Evolutionary conservation across 148 eudicot species (phyloP).

Genomic region (Diospyros lotus): DNA sequence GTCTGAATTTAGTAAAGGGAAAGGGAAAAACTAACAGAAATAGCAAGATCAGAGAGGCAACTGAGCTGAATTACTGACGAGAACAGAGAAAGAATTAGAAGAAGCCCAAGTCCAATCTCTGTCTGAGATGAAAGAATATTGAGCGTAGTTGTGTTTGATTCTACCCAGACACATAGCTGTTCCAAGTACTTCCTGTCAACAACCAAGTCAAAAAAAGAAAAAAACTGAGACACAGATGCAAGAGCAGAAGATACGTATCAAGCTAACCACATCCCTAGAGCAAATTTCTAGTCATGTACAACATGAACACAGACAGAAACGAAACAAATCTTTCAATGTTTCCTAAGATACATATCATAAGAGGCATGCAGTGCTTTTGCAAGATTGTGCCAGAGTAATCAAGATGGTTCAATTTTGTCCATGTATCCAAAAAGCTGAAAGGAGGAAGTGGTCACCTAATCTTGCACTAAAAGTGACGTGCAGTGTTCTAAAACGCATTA

Average conservation of each 20-base stretch:
- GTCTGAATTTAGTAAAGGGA: background rate
- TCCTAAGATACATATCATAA: background rate
- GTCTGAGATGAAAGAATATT: constrained; percentile 88
- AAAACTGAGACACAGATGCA: background rate
- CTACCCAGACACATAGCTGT: constrained; percentile 94
- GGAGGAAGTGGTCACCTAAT: too few relatives aligned
- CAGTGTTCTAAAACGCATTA: too few relatives aligned
- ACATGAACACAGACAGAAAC: background rate
- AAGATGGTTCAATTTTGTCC: background rate
- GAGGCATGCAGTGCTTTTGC: background rate
- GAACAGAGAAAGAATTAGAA: constrained; percentile 68
- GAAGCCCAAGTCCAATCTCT: constrained; percentile 94
- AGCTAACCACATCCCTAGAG: background rate
- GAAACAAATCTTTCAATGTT: background rate
- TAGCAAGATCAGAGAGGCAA: background rate
- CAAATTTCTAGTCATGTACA: background rate
- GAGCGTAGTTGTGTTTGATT: constrained; percentile 80
- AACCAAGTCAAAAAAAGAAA: background rate
- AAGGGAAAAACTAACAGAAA: background rate
- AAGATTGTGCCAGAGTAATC: background rate
- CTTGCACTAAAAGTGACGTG: too few relatives aligned
- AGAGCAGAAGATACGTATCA: background rate
- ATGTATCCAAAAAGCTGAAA: background rate
- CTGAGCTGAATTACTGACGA: constrained; percentile 55
- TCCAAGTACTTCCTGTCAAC: constrained; percentile 87